Conservation (phyloP, 2,329 filamentous ascomycete genomes). For the Penicillium occitanis region DNA sequence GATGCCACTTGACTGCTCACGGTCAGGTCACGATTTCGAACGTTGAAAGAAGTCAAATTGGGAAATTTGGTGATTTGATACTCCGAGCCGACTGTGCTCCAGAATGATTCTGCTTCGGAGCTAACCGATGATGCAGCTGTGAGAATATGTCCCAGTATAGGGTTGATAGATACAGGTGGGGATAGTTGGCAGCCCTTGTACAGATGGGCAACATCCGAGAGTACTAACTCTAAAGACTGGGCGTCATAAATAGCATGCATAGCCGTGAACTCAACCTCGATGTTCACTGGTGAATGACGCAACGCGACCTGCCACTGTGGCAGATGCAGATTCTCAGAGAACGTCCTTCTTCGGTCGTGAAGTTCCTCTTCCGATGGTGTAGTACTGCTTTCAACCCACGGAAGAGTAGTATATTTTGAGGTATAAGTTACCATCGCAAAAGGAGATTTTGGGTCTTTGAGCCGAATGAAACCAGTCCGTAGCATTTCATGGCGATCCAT, state of each 20-base stretch:
- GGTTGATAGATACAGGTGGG: conserved; percentile 38
- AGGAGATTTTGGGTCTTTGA: conserved; percentile 59
- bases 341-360: conserved; percentile 25
- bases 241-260: conserved; percentile 90
- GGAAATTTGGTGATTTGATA: conserved; percentile 71
- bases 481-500: conserved; percentile 66
- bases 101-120: conserved; percentile 54
- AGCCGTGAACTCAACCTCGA: conserved; percentile 54
- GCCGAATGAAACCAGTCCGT: conserved; percentile 68
- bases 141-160: conserved; percentile 49
- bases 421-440: conserved; percentile 74
- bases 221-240: conserved; percentile 64
- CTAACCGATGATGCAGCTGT: conserved; percentile 29
- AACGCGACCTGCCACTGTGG: conserved; percentile 66
- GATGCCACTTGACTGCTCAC: conserved; percentile 42
- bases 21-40: conserved; percentile 32
- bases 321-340: conserved; percentile 49
- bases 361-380: not conserved
- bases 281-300: conserved; percentile 31
- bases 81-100: conserved; percentile 57
- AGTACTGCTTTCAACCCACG: conserved; percentile 35
- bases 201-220: conserved; percentile 57
- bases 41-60: conserved; percentile 64
- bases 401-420: conserved; percentile 34
- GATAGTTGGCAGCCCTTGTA: conserved; percentile 33